Percentiles rank a stretch among this genome's conserved stretches.
These are phyloP conservation scores for Ottelia alismoides DNA, from an alignment of 106 monocot genomes.

Conservation along the genomic window DNA sequence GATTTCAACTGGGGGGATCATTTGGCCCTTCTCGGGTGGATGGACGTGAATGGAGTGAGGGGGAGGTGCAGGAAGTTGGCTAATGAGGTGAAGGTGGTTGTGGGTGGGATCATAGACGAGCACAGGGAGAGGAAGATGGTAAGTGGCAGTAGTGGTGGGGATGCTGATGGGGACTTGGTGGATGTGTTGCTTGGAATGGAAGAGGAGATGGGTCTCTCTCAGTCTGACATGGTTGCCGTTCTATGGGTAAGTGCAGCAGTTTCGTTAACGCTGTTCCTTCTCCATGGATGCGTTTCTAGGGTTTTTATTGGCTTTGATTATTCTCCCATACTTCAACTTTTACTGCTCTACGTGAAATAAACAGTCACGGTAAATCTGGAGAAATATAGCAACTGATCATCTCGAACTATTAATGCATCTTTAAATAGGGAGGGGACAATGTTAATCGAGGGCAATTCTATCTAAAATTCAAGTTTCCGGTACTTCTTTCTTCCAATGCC, in stretches of 20 bases:
- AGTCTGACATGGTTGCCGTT: constrained; percentile 27
- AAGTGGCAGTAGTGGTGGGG: not conserved
- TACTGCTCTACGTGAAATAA: too few species aligned
- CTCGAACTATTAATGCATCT: too few species aligned
- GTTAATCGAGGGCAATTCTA: too few species aligned
- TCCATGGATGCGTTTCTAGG: too few species aligned
- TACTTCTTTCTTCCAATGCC: too few species aligned
- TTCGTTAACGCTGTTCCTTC: not conserved
- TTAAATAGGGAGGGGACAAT: too few species aligned
- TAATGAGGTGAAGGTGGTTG: constrained; percentile 10
- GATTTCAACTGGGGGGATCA: constrained; percentile 19
- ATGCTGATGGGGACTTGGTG: constrained; percentile 8
- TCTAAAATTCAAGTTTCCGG: too few species aligned
- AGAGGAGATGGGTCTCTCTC: constrained; percentile 18
- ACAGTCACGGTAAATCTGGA: too few species aligned
- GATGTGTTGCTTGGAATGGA: constrained; percentile 19
- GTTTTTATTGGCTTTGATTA: too few species aligned
- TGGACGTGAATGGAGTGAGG: constrained; percentile 20
- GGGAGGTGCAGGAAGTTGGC: constrained; percentile 9
- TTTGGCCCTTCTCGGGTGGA: constrained; percentile 11
- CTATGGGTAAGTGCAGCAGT: constrained; percentile 19
- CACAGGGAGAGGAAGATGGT: constrained; percentile 1
- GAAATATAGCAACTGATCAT: too few species aligned
- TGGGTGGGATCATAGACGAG: constrained; percentile 9
- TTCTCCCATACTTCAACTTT: too few species aligned